phyloP scores from a whole-genome alignment of 1,284 basidiomycete species.

The Fistulinella cinereoalba region DNA sequence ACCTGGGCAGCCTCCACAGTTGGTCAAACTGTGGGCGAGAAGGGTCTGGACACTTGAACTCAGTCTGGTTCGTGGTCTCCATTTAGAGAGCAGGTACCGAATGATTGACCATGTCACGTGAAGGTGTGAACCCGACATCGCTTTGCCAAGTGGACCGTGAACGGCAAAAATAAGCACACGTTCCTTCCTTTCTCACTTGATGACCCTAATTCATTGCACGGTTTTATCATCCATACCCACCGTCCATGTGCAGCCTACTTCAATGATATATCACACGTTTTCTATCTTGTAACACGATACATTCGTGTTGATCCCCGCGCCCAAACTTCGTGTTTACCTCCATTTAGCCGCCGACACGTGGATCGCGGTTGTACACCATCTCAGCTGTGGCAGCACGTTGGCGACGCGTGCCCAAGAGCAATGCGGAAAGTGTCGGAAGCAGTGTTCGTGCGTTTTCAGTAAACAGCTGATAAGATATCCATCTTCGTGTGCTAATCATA shows the following conservation, averaged over 20 bases:
- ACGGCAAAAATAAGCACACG: not conserved
- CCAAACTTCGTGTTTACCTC: not conserved
- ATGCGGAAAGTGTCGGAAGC: no score
- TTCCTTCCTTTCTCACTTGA: conserved; percentile 14
- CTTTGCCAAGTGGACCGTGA: not conserved
- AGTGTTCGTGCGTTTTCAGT: no score
- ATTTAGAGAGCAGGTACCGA: not conserved
- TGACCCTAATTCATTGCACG: conserved; percentile 17
- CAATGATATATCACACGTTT: conserved; percentile 30
- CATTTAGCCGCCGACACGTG: not conserved
- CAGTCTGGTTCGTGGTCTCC: conserved; percentile 71
- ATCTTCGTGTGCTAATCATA: no score
- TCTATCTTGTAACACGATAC: conserved; percentile 21
- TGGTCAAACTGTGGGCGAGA: conserved; percentile 91
- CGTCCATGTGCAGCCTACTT: conserved; percentile 24
- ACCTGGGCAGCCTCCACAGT: conserved; percentile 49
- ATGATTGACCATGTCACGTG: conserved; percentile 3
- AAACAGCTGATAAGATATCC: no score
- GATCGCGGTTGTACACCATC: not conserved
- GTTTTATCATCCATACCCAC: conserved; percentile 29
- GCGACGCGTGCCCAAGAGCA: no score
- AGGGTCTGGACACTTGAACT: conserved; percentile 99
- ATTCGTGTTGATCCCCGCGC: not conserved
- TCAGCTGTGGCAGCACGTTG: not conserved
- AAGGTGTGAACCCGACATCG: conserved; percentile 18